Base-by-base conservation (phyloP, 2,329 filamentous ascomycete species). In the Gremmenia infestans region DNA sequence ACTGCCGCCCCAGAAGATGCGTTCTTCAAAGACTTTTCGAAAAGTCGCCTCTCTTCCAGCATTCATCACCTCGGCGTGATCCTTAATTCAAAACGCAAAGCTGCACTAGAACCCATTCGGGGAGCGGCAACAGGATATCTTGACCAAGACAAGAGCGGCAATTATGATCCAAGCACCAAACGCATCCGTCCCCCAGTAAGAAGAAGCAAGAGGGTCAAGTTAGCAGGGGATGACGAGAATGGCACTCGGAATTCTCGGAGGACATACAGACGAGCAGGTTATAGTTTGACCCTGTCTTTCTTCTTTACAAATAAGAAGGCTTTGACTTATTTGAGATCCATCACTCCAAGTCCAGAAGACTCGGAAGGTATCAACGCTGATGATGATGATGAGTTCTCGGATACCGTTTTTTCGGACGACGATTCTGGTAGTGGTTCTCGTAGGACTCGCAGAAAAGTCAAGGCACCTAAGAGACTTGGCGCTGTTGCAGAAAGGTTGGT, bases 61-160 rank as follows among this genome's bases (percentile, higher is more conserved):
- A 48, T 59, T 4, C 53, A 50, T 5, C 45, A 57, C 5, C 48
- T 65, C 9, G 56, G 49, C 14, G 55, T 59, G 9, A n/a, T 56
- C 8, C 42, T 59, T 32, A 63, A 62, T n/a, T 58, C 52, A 1
- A 54, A 52, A 45, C 47, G 56, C 2, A 56, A 55, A 19, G 59
- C 59, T 19, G 51, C 57, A 1, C 59, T 53, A 15, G 52, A 48
- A 1, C 43, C 46, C 15, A 52, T 54, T n/a, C 48, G 55, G 6
- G 59, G 63, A 48, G 51, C 40, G 2, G 51, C 59, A 8, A 51
- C 57, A 9, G 61, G 54, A 3, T 65, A 52, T 9, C 49, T 63
- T n/a, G 67, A 69, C 48, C 48, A 59, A 25, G 67, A 69, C 52
- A 53, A 64, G 19, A 66, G 63, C 45, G 67, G 67, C 4, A 65